Base-by-base conservation (phyloP, 2,329 filamentous ascomycete species). In the Alternaria arbusti region DNA sequence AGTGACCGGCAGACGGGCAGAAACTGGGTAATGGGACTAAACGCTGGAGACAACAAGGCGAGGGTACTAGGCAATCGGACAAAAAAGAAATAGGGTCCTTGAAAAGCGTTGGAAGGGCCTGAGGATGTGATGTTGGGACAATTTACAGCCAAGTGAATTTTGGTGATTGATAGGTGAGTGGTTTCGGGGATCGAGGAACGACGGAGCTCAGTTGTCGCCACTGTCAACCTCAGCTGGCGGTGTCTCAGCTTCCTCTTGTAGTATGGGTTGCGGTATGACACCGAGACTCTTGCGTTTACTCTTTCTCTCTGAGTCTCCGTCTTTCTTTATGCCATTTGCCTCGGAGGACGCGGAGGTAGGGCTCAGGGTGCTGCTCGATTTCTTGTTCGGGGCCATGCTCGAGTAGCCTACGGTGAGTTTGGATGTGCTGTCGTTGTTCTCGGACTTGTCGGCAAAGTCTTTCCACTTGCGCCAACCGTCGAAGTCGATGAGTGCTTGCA, bases 401-500 rank as follows among this genome's bases (percentile, higher is more conserved):
- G 69, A 65, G 51, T 74, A 78, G 64, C 74, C 76, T 9, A 72
- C 73, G 5, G 76, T 75, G 32, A 79, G 69, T 57, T 79, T 80
- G 44, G 72, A 75, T 25, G 74, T 78, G 22, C 70, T 72, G 57
- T 78, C 72, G 75, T 70, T 72, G 47, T 72, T 75, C 36, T 80
- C 79, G 7, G 74, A 76, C 49, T 75, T 73, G 43, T 75, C 73
- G 47, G 77, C 77, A 59, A 92, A 95, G 74, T 96, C 92, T 79
- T 97, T 97, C 96, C 96, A 99, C 80, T 93, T 93, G 59, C 94
- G 89, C 96, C 96, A 99, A 65, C 96, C 96, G 78, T 98, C 95
- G 78, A 96, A 98, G 83, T 99, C 96, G 75, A 99, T 98, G 23
- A 99, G 86, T 10, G 96, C 96, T 83, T 98, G 96, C 96, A 99